Base-by-base conservation (phyloP, 352 stramenopile species). In the Globisporangium apiculatum region DNA sequence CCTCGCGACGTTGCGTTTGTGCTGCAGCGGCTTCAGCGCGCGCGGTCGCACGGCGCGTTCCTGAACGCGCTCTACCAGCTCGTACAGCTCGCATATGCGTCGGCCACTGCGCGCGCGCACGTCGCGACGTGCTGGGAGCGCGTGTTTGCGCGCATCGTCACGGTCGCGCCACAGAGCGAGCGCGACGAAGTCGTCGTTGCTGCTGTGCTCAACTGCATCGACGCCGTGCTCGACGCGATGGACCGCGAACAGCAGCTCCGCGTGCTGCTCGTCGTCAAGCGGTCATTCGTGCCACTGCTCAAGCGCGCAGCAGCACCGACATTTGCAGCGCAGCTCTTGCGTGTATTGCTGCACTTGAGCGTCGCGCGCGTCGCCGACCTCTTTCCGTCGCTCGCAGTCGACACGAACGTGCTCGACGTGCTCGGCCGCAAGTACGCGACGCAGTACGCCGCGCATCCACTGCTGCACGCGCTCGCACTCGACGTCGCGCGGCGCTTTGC, bases 21-120 rank as follows among this genome's bases (percentile, higher is more conserved):
- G 2, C 42, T 66, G 35, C 45, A 65, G 45, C 79, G 61, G 11
- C 53, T 86, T 12, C 71, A 59, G 35, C 46, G 40, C 7, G 80
- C 77, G 10, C 65, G 74, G 40, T 87, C 80, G n/a, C 77, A 87
- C 51, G 67, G 67, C 1, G 77, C 69, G 31, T 91, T 82, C 38
- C 48, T 89, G 45, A 87, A 91, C 50, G 76, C 71, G 15, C 11
- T 89, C 4, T 91, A 89, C 48, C 66, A 82, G 46, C 55, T 84
- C 52, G 61, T 80, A 40, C 72, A 71, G 35, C 58, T 79, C 1
- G 75, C 71, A 7, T 42, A 62, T 42, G 67, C 65, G 40, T 69
- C 57, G 38, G 31, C 51, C 46, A 54, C 46, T 40, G 62, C 63
- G 7, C 61, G 76, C 4, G n/a, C 42, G 9, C 64, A 54, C 5